Base-by-base conservation (phyloP, 2,329 filamentous ascomycete genomes). In the Helotiales sp. region DNA sequence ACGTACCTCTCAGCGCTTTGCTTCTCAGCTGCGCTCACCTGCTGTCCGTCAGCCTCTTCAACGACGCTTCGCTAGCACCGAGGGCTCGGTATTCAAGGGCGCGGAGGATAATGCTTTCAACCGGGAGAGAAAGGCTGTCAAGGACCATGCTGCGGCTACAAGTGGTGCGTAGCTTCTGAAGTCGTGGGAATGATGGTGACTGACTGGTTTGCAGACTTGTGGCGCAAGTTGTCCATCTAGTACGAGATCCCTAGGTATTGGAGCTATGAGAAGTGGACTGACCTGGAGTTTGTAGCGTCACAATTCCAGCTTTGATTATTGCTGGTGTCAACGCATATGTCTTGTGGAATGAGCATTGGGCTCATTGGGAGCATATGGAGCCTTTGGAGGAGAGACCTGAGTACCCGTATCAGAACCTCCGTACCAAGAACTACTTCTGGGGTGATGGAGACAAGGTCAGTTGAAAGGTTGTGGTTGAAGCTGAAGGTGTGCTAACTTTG, bases 321-420 rank as follows among this genome's bases (percentile, higher is more conserved):
- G 87, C 89, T 60, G 75, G 78, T 66, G 79, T 87, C 77, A 99
- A 99, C 76, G 93, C 93, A 70, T 96, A 89, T 76, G 86, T 87
- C 73, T 86, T 96, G 63, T 99, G 92, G 91, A 87, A 85, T 71
- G 91, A 96, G 80, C 95, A 99, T 79, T 98, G 93, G 93, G 90
- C 96, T 79, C 95, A 99, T 83, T 91, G 89, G 85, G 79, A 76
- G 53, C 93, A 98, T 79, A 79, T 90, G 76, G 85, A 89, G 60
- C 90, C 95, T 66, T 81, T 93, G 68, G 91, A 96, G 81, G 95
- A 99, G 80, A 89, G 90, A 73, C 79, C 83, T 71, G 91, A 98
- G 81, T 99, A 98, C 79, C 80, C 92, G 60, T 99, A 96, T 86
- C 91, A 96, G 85, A 99, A 99, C 84, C 90, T 99, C 76, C 90